A percentile compares a stretch with the other conserved stretches of the same genome.
Conservation (phyloP, 1,284 basidiomycete species). For the Cutaneotrichosporon cyanovorans region DNA sequence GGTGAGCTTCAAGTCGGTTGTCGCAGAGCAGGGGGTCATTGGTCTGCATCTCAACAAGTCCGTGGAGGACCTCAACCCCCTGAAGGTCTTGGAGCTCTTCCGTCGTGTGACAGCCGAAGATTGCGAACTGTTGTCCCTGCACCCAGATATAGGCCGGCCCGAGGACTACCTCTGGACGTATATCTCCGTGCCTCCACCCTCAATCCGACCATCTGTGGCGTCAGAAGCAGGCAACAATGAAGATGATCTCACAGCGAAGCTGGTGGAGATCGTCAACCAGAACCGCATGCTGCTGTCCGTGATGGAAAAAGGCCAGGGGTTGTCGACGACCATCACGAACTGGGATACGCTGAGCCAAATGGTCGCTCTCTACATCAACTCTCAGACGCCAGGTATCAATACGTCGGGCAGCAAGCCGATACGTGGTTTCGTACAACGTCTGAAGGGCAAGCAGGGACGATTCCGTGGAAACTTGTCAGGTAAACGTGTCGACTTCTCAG, state of each 20-base stretch:
- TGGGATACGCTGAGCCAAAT: slow-evolving; percentile 96
- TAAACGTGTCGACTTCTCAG: slow-evolving; percentile 98
- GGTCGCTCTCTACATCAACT: slow-evolving; percentile 98
- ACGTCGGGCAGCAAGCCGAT: slow-evolving; percentile 79
- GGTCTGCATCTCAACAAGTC: slow-evolving; percentile 80
- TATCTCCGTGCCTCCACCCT: slow-evolving; percentile 94
- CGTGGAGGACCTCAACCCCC: slow-evolving; percentile 86
- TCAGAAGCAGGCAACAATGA: slow-evolving; percentile 94
- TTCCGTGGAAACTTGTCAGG: slow-evolving; percentile 98
- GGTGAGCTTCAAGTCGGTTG: slow-evolving; percentile 70
- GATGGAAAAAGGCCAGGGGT: slow-evolving; percentile 77
- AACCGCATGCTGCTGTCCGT: slow-evolving; percentile 90
- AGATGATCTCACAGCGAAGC: slow-evolving; percentile 95
- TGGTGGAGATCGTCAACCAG: slow-evolving; percentile 93
- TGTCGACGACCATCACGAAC: slow-evolving; percentile 84
- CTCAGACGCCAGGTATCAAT: slow-evolving; percentile 87
- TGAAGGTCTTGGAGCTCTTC: slow-evolving; percentile 91
- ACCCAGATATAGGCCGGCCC: slow-evolving; percentile 81
- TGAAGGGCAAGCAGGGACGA: slow-evolving; percentile 98
- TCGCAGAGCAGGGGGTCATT: slow-evolving; percentile 82
- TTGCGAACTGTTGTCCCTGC: slow-evolving; percentile 86
- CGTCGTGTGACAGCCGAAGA: slow-evolving; percentile 92
- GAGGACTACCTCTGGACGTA: slow-evolving; percentile 99
- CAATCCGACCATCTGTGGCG: slow-evolving; percentile 92
- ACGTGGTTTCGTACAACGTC: slow-evolving; percentile 91